These are phyloP conservation scores for Ambrosiella beaveri DNA, from an alignment of 2,329 filamentous ascomycete species.

Conservation along the genomic window DNA sequence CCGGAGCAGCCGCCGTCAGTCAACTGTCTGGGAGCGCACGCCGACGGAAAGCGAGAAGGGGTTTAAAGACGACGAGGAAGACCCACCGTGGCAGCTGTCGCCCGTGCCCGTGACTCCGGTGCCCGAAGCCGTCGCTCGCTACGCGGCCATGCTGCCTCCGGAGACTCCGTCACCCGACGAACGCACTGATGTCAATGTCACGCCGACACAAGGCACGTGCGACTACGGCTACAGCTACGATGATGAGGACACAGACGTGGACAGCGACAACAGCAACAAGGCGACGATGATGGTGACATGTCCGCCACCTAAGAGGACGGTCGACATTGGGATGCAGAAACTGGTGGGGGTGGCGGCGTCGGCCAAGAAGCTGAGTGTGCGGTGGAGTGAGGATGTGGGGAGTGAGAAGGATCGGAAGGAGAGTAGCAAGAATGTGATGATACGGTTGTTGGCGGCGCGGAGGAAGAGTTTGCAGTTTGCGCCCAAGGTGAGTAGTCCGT, in stretches of 20 bases:
- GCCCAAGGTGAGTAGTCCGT: constrained; percentile 56
- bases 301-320: constrained; percentile 14
- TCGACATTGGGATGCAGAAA: neutral
- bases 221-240: constrained; percentile 19
- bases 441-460: constrained; percentile 51
- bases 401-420: constrained; percentile 21
- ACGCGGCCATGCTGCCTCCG: constrained; percentile 31
- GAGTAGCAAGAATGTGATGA: constrained; percentile 35
- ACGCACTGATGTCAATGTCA: constrained; percentile 16
- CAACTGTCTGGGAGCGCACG: constrained; percentile 36
- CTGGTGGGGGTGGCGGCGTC: constrained; percentile 26
- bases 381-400: neutral
- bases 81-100: constrained; percentile 31
- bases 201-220: neutral
- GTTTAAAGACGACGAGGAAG: constrained; percentile 20
- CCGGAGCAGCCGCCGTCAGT: constrained; percentile 34
- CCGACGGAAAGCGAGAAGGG: constrained; percentile 25
- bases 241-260: constrained; percentile 29
- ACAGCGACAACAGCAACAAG: neutral
- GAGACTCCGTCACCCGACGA: constrained; percentile 26
- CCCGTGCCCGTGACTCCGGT: constrained; percentile 42
- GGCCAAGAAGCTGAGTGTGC: constrained; percentile 8
- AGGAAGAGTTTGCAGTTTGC: constrained; percentile 65
- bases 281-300: constrained; percentile 21
- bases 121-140: constrained; percentile 35